Conservation (phyloP, 176 grass and related monocot species). For the Paspalum vaginatum region DNA sequence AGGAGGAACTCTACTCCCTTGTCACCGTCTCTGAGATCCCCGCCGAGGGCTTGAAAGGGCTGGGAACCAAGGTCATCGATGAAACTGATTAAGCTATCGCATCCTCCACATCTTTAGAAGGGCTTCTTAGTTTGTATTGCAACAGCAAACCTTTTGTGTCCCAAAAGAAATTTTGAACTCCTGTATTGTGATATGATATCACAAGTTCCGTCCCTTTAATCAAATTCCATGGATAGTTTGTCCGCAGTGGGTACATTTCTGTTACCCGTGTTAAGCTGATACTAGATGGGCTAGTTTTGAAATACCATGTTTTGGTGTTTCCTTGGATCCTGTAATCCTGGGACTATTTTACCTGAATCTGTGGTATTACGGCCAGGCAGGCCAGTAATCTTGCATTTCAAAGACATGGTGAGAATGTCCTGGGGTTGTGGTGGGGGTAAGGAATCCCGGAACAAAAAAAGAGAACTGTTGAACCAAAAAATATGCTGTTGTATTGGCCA, state of each 20-base stretch:
- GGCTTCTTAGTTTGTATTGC: slow-evolving; percentile 28
- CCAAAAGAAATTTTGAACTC: slow-evolving; percentile 35
- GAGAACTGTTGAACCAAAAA: no score
- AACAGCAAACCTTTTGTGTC: slow-evolving; percentile 31
- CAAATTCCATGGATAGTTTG: not conserved
- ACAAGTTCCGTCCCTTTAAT: slow-evolving; percentile 11
- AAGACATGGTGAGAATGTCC: no score
- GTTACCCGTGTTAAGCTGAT: not conserved
- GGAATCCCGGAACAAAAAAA: no score
- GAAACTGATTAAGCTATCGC: slow-evolving; percentile 58
- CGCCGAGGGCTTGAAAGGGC: slow-evolving; percentile 76
- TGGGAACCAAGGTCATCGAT: slow-evolving; percentile 76
- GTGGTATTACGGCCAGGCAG: no score
- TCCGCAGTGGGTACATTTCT: not conserved
- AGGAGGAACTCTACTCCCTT: slow-evolving; percentile 83
- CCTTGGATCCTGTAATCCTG: no score
- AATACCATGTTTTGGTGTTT: not conserved
- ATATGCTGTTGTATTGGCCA: no score
- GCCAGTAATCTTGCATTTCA: no score
- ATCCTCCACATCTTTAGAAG: not conserved
- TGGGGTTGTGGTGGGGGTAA: no score
- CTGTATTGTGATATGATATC: slow-evolving; percentile 31
- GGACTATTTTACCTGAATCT: no score
- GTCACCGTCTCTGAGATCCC: slow-evolving; percentile 76
- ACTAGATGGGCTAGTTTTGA: not conserved